Base-by-base conservation (phyloP, 2,329 filamentous ascomycete genomes). In the Rhytidhysteron rufulum region DNA sequence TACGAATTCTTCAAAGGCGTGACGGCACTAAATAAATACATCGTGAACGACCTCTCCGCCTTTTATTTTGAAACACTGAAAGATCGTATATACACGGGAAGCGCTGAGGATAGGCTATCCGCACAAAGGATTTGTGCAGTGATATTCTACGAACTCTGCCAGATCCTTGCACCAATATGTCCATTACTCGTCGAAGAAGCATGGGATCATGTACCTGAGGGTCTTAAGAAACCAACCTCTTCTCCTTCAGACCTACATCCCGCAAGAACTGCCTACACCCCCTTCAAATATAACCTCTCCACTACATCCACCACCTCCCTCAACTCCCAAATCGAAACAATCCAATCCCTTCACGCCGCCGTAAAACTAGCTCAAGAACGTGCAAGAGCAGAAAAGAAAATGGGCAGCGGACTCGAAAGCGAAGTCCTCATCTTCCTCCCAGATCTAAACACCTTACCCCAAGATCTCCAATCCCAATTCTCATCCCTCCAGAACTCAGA, bases 51-150 rank as follows among this genome's bases (percentile, higher is more conserved):
- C 51, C 75, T 98, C 18, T 96, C 89, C 0, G 85, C 91, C 0
- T 95, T 96, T 64, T 98, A 97, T 63, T 80, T 98, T 42, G 93
- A 98, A 65, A 82, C 86, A 0, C 75, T 90, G 54, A 98, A 98
- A 66, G 93, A 98, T 57, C 77, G 88, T 3, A 73, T 97, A 1
- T 98, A 98, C 70, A 93, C 90, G 33, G 87, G 86, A 21, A 79
- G 83, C 44, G 78, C 79, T 11, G 74, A 78, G 11, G 84, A 85
- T 34, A 72, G 80, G 38, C 57, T 70, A 19, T 70, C 72, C 17
- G 75, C 78, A 1, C 80, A 84, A 50, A 73, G 69, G 4, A 74
- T 78, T 2, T 64, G 83, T 6, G 72, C 71, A 34, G 61, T 75
- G 20, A 79, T 96, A 40, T 82, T 91, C 45, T 68, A 79, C 5